These are phyloP conservation scores for Microsporum audouinii DNA, from an alignment of 2,329 filamentous ascomycete species.

Conservation along the genomic window DNA sequence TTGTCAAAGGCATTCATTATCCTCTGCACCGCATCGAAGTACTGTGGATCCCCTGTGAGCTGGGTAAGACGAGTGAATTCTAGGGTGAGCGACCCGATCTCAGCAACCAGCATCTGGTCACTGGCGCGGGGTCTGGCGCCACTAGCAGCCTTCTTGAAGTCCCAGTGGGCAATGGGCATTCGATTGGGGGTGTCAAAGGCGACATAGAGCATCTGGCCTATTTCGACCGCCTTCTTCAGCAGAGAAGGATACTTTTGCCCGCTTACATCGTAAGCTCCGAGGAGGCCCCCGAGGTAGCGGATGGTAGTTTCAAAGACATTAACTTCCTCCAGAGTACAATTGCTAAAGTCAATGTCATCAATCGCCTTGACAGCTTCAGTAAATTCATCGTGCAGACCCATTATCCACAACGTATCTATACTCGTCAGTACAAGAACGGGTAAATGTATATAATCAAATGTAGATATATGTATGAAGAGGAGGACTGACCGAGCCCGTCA, in stretches of 20 bases:
- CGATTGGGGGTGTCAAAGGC: conserved; percentile 26
- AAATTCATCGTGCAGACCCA: conserved; percentile 49
- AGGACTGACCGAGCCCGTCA: conserved; percentile 30
- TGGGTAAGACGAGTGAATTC: conserved; percentile 35
- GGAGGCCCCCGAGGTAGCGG: conserved; percentile 42
- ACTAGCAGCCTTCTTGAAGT: conserved; percentile 18
- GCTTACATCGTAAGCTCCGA: conserved; percentile 44
- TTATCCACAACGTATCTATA: conserved; percentile 52
- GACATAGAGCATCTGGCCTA: conserved; percentile 44
- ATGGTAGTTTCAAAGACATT: conserved; percentile 45
- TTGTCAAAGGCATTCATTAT: conserved; percentile 25
- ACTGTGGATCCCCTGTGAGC: conserved; percentile 28
- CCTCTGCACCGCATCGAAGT: conserved; percentile 28
- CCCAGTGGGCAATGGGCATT: conserved; percentile 18
- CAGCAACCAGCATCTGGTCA: conserved; percentile 21
- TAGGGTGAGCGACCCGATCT: conserved; percentile 30
- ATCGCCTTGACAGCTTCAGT: conserved; percentile 42
- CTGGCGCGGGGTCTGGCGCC: conserved; percentile 19
- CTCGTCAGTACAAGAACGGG: conserved; percentile 11
- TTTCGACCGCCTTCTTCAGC: conserved; percentile 42
- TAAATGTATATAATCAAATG: neutral
- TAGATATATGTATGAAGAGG: neutral
- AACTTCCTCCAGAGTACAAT: conserved; percentile 19
- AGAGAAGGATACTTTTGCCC: conserved; percentile 32
- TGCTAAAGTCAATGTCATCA: conserved; percentile 44